These are phyloP conservation scores for Lodderomyces beijingensis DNA, from an alignment of 1,139 yeast genomes.

Conservation along the genomic window DNA sequence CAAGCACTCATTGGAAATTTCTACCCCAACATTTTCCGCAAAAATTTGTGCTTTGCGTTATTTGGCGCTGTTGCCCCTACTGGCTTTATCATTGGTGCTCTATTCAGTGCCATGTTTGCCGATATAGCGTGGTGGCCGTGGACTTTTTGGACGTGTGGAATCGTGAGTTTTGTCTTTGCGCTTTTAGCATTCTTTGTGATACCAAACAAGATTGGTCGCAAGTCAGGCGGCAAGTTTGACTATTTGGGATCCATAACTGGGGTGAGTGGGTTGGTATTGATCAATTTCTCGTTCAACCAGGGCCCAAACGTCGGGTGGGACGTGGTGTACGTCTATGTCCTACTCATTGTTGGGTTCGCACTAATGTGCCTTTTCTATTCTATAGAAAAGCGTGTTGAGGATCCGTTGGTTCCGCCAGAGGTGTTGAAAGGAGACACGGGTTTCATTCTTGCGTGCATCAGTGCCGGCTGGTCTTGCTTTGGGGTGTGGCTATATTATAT, in stretches of 20 bases:
- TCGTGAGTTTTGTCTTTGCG: conserved; percentile 28
- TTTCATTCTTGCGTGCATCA: conserved; percentile 45
- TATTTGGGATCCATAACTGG: conserved; percentile 44
- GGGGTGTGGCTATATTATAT: conserved; percentile 54
- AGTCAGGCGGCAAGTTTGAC: conserved; percentile 34
- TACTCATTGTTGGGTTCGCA: conserved; percentile 45
- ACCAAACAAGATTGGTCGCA: conserved; percentile 34
- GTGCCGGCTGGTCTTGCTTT: conserved; percentile 59
- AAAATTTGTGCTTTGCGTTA: conserved; percentile 40
- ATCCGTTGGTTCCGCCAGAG: conserved; percentile 47
- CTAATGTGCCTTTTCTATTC: conserved; percentile 30
- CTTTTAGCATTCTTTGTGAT: conserved; percentile 33
- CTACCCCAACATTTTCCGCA: conserved; percentile 41
- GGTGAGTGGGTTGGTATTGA: conserved; percentile 44
- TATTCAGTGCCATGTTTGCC: conserved; percentile 43
- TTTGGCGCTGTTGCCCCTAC: conserved; percentile 60
- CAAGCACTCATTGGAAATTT: conserved; percentile 51
- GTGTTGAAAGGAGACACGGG: conserved; percentile 39
- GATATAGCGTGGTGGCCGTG: conserved; percentile 53
- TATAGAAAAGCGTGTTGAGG: conserved; percentile 30
- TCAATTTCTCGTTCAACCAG: conserved; percentile 58
- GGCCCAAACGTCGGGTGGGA: conserved; percentile 62
- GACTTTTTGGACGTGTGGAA: conserved; percentile 47
- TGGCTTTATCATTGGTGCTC: conserved; percentile 51
- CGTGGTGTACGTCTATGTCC: conserved; percentile 42